These are phyloP conservation scores for Cyclotella distinguenda DNA, from an alignment of 108 stramenopile species.

Conservation along the genomic window DNA sequence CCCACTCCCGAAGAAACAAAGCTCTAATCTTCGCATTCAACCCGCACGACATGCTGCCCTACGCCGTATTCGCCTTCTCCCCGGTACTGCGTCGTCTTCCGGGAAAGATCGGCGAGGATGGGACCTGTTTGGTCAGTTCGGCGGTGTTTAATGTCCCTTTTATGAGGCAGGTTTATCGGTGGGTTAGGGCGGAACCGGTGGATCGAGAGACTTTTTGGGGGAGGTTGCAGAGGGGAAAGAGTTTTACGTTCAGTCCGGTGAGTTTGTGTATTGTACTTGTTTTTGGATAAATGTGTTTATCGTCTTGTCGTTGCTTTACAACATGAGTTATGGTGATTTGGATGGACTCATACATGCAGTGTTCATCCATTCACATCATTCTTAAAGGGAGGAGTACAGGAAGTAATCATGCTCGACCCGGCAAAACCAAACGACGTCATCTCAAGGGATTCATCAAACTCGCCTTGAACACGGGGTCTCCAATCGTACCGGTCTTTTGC, in stretches of 20 bases:
- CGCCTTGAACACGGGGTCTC: conserved; percentile 68
- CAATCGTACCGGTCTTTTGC: conserved; percentile 82
- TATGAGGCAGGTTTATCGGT: conserved; percentile 56
- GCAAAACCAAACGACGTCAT: conserved; percentile 42
- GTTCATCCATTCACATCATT: not conserved
- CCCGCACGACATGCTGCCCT: conserved; percentile 58
- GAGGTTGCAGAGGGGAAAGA: conserved; percentile 34
- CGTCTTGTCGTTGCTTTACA: no score
- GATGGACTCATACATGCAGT: not conserved
- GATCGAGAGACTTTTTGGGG: conserved; percentile 52
- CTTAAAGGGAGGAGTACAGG: conserved; percentile 58
- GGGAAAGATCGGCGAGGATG: conserved; percentile 29
- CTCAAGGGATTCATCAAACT: conserved; percentile 88
- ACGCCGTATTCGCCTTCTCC: conserved; percentile 51
- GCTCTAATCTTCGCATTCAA: conserved; percentile 51
- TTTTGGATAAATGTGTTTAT: no score
- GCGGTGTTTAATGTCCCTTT: conserved; percentile 54
- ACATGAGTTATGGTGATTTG: not conserved
- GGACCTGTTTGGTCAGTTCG: conserved; percentile 43
- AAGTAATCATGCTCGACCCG: conserved; percentile 50
- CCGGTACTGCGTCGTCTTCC: conserved; percentile 38
- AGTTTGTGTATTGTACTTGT: not conserved
- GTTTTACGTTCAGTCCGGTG: conserved; percentile 52
- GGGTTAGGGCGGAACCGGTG: conserved; percentile 35
- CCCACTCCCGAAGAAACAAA: conserved; percentile 32